These are phyloP conservation scores for Lactarius trivialis DNA, from an alignment of 768 basidiomycete genomes.

Conservation along the genomic window DNA sequence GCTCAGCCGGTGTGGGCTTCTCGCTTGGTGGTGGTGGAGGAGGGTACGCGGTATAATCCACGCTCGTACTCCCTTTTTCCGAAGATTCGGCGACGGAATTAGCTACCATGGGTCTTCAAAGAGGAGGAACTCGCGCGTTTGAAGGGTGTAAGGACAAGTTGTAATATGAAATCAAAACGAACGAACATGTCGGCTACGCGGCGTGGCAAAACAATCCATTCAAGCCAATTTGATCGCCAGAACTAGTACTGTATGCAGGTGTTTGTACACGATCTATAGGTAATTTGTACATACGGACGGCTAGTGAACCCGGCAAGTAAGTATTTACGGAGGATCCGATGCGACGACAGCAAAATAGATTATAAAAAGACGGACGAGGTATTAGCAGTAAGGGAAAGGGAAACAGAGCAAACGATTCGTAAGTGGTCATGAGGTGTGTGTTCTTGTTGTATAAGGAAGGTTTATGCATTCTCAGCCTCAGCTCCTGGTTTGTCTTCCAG, in stretches of 20 bases:
- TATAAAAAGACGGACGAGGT: slow-evolving; percentile 19
- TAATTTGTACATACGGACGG: neutral
- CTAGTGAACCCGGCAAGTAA: neutral
- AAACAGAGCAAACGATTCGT: neutral
- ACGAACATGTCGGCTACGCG: neutral
- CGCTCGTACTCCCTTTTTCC: slow-evolving; percentile 7
- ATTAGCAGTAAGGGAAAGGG: neutral
- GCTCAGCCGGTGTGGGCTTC: slow-evolving; percentile 19
- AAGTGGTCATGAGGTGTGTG: slow-evolving; percentile 5
- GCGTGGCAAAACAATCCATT: neutral
- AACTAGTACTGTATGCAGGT: neutral
- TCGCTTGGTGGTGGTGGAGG: slow-evolving; percentile 7
- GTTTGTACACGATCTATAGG: neutral
- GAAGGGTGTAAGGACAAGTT: neutral
- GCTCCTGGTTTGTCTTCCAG: neutral
- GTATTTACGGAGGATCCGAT: neutral
- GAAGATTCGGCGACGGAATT: neutral
- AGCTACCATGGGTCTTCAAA: neutral
- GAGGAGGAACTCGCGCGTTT: neutral
- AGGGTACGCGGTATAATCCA: slow-evolving; percentile 13
- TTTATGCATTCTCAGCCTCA: slow-evolving; percentile 6
- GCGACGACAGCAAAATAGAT: slow-evolving; percentile 18
- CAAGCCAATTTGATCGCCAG: neutral
- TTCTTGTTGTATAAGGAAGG: neutral
- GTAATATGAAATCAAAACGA: neutral